Evolutionary conservation across 2,329 filamentous ascomycete species (phyloP), one percentile per base, ranked within the genome.

Genomic region (Alternaria longipes): DNA sequence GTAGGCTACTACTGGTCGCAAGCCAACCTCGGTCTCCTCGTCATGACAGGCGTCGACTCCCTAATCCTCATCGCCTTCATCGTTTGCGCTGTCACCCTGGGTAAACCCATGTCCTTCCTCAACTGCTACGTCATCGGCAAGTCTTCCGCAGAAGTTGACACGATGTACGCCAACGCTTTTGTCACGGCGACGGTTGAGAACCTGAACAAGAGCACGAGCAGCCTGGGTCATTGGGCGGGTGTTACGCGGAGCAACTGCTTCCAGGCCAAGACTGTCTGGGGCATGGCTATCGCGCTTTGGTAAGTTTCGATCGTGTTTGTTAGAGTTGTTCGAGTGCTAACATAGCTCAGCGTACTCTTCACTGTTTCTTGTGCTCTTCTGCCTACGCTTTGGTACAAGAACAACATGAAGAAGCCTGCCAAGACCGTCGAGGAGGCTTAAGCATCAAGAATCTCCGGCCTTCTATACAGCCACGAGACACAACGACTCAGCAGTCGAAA

Each of bases 231-330:
- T 58, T 89, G 86, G 85, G 86, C 87, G 45, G 86, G 86, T n/a
- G 83, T 85, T 8, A 87, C 83, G 74, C 85, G 18, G 55, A 62
- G 51, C 64, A 91, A 91, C 56, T 97, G 94, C 82, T 88, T 89
- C 73, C 89, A 95, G 82, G 89, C 93, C 78, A 96, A 97, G 84
- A 87, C 91, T 16, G 87, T 95, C 67, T 97, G 93, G 94, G 93
- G 93, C 1, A 80, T 97, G 62, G 87, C 88, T 77, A 94, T 97
- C 78, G 89, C 89, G 5, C 85, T 96, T 51, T 93, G 86, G 86
- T 88, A 74, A 74, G 84, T 82, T 34, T 4, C 12, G 14, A n/a
- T 1, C 0, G 28, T 6, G n/a, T 26, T 14, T 0, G 14, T 11
- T 0, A 14, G 22, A 12, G 5, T 24, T 4, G 11, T 22, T 11